A percentile compares a stretch with the other conserved stretches of the same genome.
Conservation (phyloP, 1,139 yeast species). For the Yamadazyma kanchanaburiensis region DNA sequence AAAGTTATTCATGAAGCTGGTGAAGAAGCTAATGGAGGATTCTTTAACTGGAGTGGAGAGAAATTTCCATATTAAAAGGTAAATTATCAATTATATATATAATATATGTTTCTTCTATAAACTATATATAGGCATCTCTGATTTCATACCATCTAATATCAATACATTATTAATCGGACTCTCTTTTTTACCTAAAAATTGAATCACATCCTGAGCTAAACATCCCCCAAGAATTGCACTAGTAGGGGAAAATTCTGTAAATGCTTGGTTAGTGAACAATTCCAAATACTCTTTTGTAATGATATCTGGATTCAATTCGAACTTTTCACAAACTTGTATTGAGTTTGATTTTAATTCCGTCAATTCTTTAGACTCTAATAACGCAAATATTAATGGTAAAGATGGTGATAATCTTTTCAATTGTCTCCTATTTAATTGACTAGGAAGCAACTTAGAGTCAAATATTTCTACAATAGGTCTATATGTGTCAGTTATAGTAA, state of each 20-base stretch:
- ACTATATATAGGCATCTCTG: conserved; percentile 74
- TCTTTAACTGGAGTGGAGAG: conserved; percentile 3
- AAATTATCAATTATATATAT: too few relatives aligned
- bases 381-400: conserved; percentile 60
- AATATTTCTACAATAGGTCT: conserved; percentile 30
- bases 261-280: conserved; percentile 47
- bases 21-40: conserved; percentile 2
- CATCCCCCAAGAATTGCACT: conserved; percentile 91
- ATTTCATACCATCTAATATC: conserved; percentile 66
- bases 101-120: too few relatives aligned
- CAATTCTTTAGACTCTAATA: conserved; percentile 36
- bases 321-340: conserved; percentile 19
- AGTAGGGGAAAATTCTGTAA: conserved; percentile 76
- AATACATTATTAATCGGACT: conserved; percentile 81
- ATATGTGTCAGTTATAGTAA: conserved; percentile 57
- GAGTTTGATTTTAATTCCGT: conserved; percentile 22
- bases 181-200: conserved; percentile 71
- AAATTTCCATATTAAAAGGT: conserved; percentile 1
- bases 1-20: background rate
- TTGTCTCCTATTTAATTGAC: conserved; percentile 52
- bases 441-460: conserved; percentile 35
- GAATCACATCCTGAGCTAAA: conserved; percentile 87
- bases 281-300: conserved; percentile 35
- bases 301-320: conserved; percentile 37
- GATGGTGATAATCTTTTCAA: conserved; percentile 55